These are phyloP conservation scores for Diaporthe aspalathi DNA, from an alignment of 2,329 filamentous ascomycete species.

Conservation along the genomic window DNA sequence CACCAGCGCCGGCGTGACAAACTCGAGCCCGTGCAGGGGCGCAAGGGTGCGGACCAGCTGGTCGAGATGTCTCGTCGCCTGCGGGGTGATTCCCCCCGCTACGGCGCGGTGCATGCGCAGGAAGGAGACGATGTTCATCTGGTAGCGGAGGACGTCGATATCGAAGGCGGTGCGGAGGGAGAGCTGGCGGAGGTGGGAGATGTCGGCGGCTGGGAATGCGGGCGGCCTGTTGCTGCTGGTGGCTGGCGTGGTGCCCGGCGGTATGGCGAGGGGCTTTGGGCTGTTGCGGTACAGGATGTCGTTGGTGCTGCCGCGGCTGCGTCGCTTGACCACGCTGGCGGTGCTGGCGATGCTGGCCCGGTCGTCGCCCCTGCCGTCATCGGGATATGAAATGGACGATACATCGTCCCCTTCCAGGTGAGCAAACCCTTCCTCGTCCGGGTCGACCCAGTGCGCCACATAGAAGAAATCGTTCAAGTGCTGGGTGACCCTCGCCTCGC, in stretches of 20 bases:
- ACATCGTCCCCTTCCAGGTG: slow-evolving; percentile 74
- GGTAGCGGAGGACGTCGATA: slow-evolving; percentile 83
- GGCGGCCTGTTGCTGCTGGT: slow-evolving; percentile 34
- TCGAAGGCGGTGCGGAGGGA: slow-evolving; percentile 71
- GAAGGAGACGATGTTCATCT: slow-evolving; percentile 89
- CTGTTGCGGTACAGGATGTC: slow-evolving; percentile 25
- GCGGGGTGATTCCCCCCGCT: slow-evolving; percentile 78
- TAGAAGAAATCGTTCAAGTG: slow-evolving; percentile 86
- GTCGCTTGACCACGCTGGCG: slow-evolving; percentile 58
- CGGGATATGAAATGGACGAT: slow-evolving; percentile 38
- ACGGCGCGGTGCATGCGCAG: slow-evolving; percentile 90
- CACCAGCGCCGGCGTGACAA: slow-evolving; percentile 85
- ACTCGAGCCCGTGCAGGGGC: slow-evolving; percentile 82
- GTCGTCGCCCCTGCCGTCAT: slow-evolving; percentile 35
- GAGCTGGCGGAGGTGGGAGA: slow-evolving; percentile 70
- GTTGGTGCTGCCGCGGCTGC: slow-evolving; percentile 21
- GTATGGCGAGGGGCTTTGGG: slow-evolving; percentile 14
- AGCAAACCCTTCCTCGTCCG: slow-evolving; percentile 75
- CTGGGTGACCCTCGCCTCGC: slow-evolving; percentile 61
- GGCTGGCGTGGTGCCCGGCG: neutral
- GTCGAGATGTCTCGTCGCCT: slow-evolving; percentile 82
- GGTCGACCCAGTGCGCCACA: slow-evolving; percentile 86
- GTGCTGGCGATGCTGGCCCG: slow-evolving; percentile 46
- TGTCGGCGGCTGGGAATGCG: slow-evolving; percentile 55
- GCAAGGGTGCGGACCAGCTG: slow-evolving; percentile 79